Conservation (phyloP, 2,329 filamentous ascomycete species). For the Raffaelea ambrosiae region DNA sequence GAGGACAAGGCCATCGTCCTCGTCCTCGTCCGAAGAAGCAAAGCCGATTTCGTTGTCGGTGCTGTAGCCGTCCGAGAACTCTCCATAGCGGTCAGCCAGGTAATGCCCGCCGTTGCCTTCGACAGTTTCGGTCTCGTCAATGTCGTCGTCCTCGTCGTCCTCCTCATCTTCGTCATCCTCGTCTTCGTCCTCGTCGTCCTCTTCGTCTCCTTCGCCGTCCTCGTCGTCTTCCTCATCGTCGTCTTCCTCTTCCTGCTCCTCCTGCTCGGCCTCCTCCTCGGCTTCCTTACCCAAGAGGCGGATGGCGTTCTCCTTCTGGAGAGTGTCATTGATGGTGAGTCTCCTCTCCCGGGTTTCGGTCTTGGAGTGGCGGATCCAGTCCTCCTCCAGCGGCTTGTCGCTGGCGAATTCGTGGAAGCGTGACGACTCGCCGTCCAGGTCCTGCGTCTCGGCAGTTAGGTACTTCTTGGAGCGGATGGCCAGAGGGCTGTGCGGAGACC, state of each 20-base stretch:
- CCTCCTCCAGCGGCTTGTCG: slow-evolving; percentile 71
- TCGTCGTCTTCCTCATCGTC: slow-evolving; percentile 32
- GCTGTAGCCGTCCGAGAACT: slow-evolving; percentile 60
- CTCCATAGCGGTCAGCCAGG: slow-evolving; percentile 48
- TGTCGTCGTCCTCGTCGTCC: slow-evolving; percentile 32
- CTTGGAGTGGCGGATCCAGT: slow-evolving; percentile 73
- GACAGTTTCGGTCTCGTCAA: background rate
- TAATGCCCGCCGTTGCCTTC: slow-evolving; percentile 23
- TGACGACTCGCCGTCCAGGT: slow-evolving; percentile 45
- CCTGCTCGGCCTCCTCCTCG: slow-evolving; percentile 75
- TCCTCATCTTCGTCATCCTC: slow-evolving; percentile 43
- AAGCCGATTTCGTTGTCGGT: slow-evolving; percentile 65
- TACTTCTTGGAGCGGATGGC: slow-evolving; percentile 34
- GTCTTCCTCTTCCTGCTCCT: slow-evolving; percentile 56
- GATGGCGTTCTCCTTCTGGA: slow-evolving; percentile 83
- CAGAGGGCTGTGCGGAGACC: slow-evolving; percentile 27
- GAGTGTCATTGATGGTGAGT: slow-evolving; percentile 80
- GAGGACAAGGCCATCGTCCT: slow-evolving; percentile 58
- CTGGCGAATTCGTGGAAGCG: slow-evolving; percentile 89
- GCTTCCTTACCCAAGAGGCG: slow-evolving; percentile 79
- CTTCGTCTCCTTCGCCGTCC: slow-evolving; percentile 21
- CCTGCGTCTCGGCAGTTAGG: slow-evolving; percentile 39
- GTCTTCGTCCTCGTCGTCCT: slow-evolving; percentile 37
- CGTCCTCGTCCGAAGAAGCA: slow-evolving; percentile 57
- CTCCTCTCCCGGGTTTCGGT: slow-evolving; percentile 39